Evolutionary conservation across 768 basidiomycete species (phyloP).

Genomic region (Boletus sensibilis): DNA sequence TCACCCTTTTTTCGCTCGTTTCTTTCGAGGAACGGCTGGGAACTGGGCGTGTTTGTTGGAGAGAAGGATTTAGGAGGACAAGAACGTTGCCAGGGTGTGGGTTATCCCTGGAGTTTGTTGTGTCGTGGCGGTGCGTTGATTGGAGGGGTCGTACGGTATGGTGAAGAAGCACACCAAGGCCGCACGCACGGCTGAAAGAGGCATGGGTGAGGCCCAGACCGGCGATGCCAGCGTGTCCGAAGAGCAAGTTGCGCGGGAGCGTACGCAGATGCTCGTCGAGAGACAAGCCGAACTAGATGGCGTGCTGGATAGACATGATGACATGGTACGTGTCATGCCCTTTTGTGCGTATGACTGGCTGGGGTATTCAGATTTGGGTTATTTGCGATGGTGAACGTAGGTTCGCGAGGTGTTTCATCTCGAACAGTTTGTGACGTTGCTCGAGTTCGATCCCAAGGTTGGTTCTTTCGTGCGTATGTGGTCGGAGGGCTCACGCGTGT

Average conservation of each 20-base stretch:
- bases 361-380: not conserved
- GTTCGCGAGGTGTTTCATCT: slow-evolving; percentile 89
- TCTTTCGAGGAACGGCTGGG: not conserved
- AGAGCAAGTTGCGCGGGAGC: slow-evolving; percentile 35
- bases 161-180: slow-evolving; percentile 21
- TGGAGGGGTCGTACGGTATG: slow-evolving; percentile 12
- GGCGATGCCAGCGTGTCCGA: slow-evolving; percentile 9
- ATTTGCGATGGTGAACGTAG: slow-evolving; percentile 35
- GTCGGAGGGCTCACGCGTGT: not conserved
- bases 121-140: slow-evolving; percentile 7
- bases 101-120: not conserved
- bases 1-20: slow-evolving; percentile 1
- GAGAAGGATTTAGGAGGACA: not conserved
- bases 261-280: slow-evolving; percentile 49
- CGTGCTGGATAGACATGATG: slow-evolving; percentile 68
- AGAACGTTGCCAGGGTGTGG: not conserved
- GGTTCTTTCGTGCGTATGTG: slow-evolving; percentile 12
- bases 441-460: slow-evolving; percentile 76
- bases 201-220: not conserved
- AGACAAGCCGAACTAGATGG: slow-evolving; percentile 59
- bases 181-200: not conserved
- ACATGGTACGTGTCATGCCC: slow-evolving; percentile 52
- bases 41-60: not conserved
- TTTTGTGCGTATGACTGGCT: not conserved
- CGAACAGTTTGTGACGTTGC: slow-evolving; percentile 73